Percentiles rank a stretch among this genome's conserved stretches.
Evolutionary conservation across 192 early-diverging fungal genomes (phyloP).

Genomic region (Spinellus fusiger): DNA sequence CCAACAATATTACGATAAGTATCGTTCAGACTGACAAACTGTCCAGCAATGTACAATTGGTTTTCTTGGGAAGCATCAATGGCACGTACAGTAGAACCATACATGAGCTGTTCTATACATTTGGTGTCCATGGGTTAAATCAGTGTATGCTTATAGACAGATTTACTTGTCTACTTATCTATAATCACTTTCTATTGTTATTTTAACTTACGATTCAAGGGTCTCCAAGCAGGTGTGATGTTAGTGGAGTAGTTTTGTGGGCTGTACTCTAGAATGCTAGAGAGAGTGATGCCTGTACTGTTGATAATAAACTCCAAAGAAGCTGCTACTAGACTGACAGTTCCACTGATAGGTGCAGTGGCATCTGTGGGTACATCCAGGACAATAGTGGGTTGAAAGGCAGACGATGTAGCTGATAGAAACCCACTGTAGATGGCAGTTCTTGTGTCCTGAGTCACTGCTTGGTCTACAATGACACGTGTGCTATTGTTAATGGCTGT

Average conservation of each 20-base stretch:
- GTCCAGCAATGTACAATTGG: constrained; percentile 45
- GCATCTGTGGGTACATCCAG: constrained; percentile 14
- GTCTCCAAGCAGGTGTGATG: constrained; percentile 1
- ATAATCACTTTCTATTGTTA: background rate
- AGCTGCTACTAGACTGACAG: constrained; percentile 12
- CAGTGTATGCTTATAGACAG: background rate
- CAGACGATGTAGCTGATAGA: constrained; percentile 13
- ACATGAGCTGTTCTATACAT: constrained; percentile 39
- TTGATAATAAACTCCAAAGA: constrained; percentile 24
- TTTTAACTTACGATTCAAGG: constrained; percentile 4
- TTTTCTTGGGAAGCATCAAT: constrained; percentile 32
- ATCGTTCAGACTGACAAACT: constrained; percentile 35
- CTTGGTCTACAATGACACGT: constrained; percentile 4
- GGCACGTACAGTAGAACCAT: constrained; percentile 42
- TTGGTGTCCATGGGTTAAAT: background rate
- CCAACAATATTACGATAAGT: constrained; percentile 48
- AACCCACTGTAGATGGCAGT: constrained; percentile 20
- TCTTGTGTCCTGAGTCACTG: constrained; percentile 3
- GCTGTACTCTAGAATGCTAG: constrained; percentile 21
- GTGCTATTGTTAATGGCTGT: background rate
- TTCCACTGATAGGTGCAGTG: constrained; percentile 10
- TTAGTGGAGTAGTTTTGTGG: background rate
- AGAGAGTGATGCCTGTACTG: background rate
- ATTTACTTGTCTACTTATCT: constrained; percentile 10
- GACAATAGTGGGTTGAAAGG: constrained; percentile 18